These are phyloP conservation scores for Lentinula novae-zelandiae DNA, from an alignment of 1,284 basidiomycete genomes.

Conservation along the genomic window DNA sequence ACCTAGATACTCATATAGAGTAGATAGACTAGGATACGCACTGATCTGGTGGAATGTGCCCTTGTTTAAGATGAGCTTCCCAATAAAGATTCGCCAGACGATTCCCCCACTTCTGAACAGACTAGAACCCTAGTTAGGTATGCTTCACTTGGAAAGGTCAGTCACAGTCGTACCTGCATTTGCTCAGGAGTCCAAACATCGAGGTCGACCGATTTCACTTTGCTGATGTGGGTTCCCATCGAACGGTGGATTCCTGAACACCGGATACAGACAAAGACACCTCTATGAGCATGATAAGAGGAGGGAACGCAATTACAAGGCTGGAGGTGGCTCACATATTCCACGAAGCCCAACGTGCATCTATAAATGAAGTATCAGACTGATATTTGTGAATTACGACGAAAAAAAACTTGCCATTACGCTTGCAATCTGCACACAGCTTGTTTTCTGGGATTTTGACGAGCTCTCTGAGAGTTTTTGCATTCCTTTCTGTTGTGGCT, in stretches of 20 bases:
- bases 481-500: slow-evolving; percentile 75
- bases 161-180: slow-evolving; percentile 70
- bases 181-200: slow-evolving; percentile 98
- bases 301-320: neutral
- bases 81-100: slow-evolving; percentile 90
- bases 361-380: slow-evolving; percentile 38
- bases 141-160: neutral
- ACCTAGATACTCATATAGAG: neutral
- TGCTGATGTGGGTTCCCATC: slow-evolving; percentile 98
- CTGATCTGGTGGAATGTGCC: slow-evolving; percentile 95
- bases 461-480: slow-evolving; percentile 77
- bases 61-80: slow-evolving; percentile 93
- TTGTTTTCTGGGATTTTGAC: slow-evolving; percentile 92
- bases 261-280: slow-evolving; percentile 92
- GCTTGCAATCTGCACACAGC: slow-evolving; percentile 90
- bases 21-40: slow-evolving; percentile 40
- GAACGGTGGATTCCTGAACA: slow-evolving; percentile 98
- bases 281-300: slow-evolving; percentile 42
- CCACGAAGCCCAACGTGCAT: slow-evolving; percentile 98
- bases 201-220: slow-evolving; percentile 96
- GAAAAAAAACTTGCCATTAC: slow-evolving; percentile 62
- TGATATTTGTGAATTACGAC: slow-evolving; percentile 6
- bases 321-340: slow-evolving; percentile 64
- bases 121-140: slow-evolving; percentile 38
- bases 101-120: slow-evolving; percentile 95